phyloP scores from a whole-genome alignment of 1,284 basidiomycete genomes.

The Ustilago tritici region DNA sequence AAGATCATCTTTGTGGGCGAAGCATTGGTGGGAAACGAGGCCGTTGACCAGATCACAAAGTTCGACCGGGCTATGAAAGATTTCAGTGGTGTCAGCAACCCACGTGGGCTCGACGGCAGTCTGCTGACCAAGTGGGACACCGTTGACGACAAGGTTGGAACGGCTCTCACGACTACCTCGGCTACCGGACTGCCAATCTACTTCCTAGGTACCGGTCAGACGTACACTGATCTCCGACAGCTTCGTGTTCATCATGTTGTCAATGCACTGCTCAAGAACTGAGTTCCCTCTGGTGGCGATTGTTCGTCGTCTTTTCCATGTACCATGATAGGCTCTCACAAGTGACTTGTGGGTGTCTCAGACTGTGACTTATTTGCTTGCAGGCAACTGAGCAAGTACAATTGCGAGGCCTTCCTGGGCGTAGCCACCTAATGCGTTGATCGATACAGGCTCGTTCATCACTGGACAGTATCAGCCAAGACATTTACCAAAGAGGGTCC shows the following conservation, averaged over 20 bases:
- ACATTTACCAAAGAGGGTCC: background rate
- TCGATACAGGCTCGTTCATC: no score
- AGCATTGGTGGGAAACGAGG: constrained; percentile 69
- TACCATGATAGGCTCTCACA: constrained; percentile 5
- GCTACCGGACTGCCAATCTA: constrained; percentile 68
- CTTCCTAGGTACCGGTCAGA: constrained; percentile 68
- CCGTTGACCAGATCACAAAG: constrained; percentile 67
- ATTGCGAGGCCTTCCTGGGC: no score
- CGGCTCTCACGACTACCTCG: constrained; percentile 64
- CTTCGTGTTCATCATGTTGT: constrained; percentile 68
- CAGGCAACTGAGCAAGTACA: background rate
- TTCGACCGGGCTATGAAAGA: constrained; percentile 68
- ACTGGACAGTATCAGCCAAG: no score
- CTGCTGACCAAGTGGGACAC: constrained; percentile 69
- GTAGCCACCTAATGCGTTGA: no score
- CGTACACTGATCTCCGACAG: constrained; percentile 68
- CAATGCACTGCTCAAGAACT: constrained; percentile 67
- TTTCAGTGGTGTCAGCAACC: constrained; percentile 65
- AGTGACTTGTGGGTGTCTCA: background rate
- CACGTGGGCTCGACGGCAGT: constrained; percentile 66
- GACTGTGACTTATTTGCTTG: background rate
- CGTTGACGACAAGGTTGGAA: constrained; percentile 68
- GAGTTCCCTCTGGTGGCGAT: background rate
- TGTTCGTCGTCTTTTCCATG: background rate
- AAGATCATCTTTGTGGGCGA: constrained; percentile 70